Conservation (phyloP, 495 filamentous ascomycete genomes). For the Penicillium chermesinum region DNA sequence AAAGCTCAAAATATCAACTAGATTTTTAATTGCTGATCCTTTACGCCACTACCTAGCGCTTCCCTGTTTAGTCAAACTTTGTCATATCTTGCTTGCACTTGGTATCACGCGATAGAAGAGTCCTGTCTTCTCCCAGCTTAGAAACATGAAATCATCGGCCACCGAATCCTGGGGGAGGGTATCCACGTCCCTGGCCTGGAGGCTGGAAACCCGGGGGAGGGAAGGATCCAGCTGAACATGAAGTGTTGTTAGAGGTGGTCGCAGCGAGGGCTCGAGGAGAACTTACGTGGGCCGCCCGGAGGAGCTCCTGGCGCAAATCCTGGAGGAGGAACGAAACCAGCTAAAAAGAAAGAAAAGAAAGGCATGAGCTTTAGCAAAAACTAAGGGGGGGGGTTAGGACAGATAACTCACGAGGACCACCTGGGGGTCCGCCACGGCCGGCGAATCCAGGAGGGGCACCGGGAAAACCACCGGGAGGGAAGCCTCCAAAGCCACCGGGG, state of each 20-base stretch:
- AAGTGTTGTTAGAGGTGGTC: constrained; percentile 15
- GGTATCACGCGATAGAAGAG: no score
- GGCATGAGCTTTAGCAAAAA: no score
- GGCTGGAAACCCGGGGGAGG: constrained; percentile 68
- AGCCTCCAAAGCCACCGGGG: constrained; percentile 51
- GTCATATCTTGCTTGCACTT: no score
- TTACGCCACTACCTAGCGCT: no score
- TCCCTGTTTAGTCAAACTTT: no score
- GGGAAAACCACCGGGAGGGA: constrained; percentile 43
- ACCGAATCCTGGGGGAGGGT: constrained; percentile 71
- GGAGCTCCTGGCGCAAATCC: constrained; percentile 58
- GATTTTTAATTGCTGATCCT: no score
- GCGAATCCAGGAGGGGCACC: constrained; percentile 71
- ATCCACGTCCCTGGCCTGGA: constrained; percentile 60
- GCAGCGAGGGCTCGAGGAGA: background rate
- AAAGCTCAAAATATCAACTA: no score
- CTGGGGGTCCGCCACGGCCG: constrained; percentile 64
- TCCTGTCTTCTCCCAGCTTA: constrained; percentile 18
- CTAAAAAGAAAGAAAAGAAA: background rate
- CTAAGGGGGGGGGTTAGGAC: background rate
- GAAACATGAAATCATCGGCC: constrained; percentile 52
- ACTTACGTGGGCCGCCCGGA: constrained; percentile 48
- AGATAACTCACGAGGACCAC: constrained; percentile 24
- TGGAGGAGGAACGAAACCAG: constrained; percentile 58
- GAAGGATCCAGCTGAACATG: constrained; percentile 49